phyloP scores from a whole-genome alignment of 148 eudicot genomes.

The Rhododendron kiyosumense region DNA sequence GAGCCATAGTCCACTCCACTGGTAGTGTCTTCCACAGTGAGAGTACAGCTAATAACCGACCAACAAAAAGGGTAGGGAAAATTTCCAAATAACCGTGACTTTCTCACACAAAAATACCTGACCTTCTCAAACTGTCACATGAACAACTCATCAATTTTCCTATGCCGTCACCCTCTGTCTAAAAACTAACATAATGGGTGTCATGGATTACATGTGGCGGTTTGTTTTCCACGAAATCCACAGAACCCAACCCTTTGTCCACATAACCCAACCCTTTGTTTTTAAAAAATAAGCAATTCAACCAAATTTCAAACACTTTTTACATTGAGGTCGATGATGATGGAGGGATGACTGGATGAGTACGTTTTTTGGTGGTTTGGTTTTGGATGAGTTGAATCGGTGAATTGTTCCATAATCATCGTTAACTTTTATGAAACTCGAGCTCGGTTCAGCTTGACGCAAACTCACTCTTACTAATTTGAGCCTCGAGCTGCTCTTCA shows the following conservation, averaged over 20 bases:
- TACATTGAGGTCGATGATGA: no score
- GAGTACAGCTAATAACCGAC: background rate
- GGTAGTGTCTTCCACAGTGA: no score
- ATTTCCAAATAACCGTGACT: background rate
- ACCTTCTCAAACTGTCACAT: background rate
- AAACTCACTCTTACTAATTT: background rate
- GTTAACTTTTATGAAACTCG: no score
- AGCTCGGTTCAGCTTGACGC: no score
- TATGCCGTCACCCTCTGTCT: background rate
- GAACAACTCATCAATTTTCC: background rate
- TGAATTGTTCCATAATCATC: no score
- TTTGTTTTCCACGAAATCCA: background rate
- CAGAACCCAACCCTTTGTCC: no score
- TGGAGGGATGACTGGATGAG: no score
- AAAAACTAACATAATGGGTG: background rate
- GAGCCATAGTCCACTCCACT: background rate
- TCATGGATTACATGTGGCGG: background rate
- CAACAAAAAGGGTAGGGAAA: background rate
- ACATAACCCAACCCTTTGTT: background rate
- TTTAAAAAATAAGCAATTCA: background rate
- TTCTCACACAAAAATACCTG: background rate
- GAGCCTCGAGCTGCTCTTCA: background rate
- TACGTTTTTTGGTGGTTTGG: no score
- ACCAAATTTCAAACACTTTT: background rate
- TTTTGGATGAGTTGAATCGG: no score